Evolutionary conservation across 306 rosid genomes (phyloP).

Genomic region (Hippophae tibetana): DNA sequence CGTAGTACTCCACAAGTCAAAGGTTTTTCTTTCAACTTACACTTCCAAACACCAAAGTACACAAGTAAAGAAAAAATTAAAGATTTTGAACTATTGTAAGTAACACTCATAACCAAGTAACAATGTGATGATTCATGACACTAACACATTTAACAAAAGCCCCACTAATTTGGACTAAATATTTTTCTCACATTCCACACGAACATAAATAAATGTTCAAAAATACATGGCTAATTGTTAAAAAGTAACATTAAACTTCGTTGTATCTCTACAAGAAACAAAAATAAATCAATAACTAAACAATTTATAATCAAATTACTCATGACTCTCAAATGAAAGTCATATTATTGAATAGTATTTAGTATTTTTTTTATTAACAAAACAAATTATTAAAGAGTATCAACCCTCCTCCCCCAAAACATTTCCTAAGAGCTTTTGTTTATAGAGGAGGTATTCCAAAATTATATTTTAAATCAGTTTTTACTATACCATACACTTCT

Average conservation of each 20-base stretch:
- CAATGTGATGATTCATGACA: background rate
- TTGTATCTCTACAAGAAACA: conserved; percentile 63
- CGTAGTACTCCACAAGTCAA: conserved; percentile 71
- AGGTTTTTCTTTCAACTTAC: conserved; percentile 79
- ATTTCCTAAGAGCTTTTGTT: too few species aligned
- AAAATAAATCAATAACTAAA: conserved; percentile 10
- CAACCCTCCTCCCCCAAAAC: too few species aligned
- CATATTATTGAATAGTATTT: too few species aligned
- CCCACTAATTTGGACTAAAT: conserved; percentile 5
- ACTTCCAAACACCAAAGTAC: conserved; percentile 45
- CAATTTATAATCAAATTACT: background rate
- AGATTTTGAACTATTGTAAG: background rate
- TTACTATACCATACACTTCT: too few species aligned
- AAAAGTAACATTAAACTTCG: conserved; percentile 91
- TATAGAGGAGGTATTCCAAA: too few species aligned
- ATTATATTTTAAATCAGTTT: too few species aligned
- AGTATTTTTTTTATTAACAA: background rate
- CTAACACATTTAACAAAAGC: background rate
- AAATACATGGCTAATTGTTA: conserved; percentile 76
- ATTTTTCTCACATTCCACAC: conserved; percentile 65
- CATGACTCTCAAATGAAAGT: too few species aligned
- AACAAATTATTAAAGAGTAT: background rate
- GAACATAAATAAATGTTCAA: conserved; percentile 77
- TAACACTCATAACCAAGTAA: too few species aligned
- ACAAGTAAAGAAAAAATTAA: background rate